Conservation (phyloP, 2,329 filamentous ascomycete genomes). For the Chrysoporthe puriensis region DNA sequence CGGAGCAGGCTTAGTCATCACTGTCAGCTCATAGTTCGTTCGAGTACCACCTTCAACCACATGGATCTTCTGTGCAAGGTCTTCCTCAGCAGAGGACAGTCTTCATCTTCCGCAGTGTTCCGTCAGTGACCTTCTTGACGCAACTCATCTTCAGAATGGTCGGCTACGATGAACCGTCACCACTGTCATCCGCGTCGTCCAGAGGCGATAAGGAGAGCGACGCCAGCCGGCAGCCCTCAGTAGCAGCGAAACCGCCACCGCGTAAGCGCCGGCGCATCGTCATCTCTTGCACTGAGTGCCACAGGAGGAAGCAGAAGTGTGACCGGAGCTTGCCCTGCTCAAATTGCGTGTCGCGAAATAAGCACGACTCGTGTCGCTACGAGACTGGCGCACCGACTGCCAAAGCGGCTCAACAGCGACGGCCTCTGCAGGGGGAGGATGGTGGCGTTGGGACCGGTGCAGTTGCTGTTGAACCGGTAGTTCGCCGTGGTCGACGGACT, state of each 20-base stretch:
- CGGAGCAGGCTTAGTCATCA: neutral
- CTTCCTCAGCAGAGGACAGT: neutral
- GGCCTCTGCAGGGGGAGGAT: slow-evolving; percentile 10
- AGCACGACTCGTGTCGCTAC: slow-evolving; percentile 59
- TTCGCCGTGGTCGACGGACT: slow-evolving; percentile 23
- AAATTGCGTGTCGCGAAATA: slow-evolving; percentile 62
- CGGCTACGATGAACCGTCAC: slow-evolving; percentile 15
- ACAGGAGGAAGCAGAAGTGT: slow-evolving; percentile 67
- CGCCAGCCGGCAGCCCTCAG: neutral
- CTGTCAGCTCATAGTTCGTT: neutral
- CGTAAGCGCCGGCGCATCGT: slow-evolving; percentile 63
- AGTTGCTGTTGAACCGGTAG: neutral
- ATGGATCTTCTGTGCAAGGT: neutral
- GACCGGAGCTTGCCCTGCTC: slow-evolving; percentile 63
- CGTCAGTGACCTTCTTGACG: neutral
- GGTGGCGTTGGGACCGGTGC: neutral
- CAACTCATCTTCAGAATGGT: slow-evolving; percentile 10
- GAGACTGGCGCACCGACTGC: slow-evolving; percentile 54
- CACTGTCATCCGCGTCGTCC: slow-evolving; percentile 20
- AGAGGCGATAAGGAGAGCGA: slow-evolving; percentile 8
- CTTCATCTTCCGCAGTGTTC: neutral
- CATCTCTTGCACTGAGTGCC: slow-evolving; percentile 67
- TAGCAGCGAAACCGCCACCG: slow-evolving; percentile 43
- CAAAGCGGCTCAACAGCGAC: slow-evolving; percentile 38
- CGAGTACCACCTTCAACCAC: neutral